These are phyloP conservation scores for Suillus alpinus DNA, from an alignment of 768 basidiomycete species.

Conservation along the genomic window DNA sequence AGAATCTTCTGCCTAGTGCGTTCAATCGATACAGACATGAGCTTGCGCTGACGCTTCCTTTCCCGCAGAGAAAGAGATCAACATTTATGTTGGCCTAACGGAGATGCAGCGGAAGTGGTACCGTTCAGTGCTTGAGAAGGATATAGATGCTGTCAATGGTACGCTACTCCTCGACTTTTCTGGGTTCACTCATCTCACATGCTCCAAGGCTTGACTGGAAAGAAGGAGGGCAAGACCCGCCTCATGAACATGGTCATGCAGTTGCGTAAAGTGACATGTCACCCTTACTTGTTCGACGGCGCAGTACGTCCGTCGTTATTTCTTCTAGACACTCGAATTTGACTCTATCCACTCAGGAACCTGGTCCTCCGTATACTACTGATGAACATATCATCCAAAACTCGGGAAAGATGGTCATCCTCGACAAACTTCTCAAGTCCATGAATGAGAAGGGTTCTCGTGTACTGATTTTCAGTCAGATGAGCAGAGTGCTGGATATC, in stretches of 20 bases:
- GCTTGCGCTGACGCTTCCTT: constrained; percentile 2
- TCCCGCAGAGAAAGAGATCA: constrained; percentile 88
- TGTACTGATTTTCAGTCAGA: constrained; percentile 96
- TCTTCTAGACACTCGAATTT: background rate
- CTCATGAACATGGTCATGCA: constrained; percentile 99
- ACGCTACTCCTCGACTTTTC: constrained; percentile 14
- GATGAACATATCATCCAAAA: constrained; percentile 95
- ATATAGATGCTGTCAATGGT: constrained; percentile 98
- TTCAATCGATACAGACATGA: background rate
- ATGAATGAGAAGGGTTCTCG: constrained; percentile 95
- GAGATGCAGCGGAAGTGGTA: constrained; percentile 99
- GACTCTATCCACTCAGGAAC: constrained; percentile 54
- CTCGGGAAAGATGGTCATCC: constrained; percentile 95
- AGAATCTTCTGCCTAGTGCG: constrained; percentile 84
- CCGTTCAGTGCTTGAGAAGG: constrained; percentile 91
- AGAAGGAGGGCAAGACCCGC: constrained; percentile 98
- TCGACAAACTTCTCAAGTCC: constrained; percentile 84
- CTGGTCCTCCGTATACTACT: constrained; percentile 97
- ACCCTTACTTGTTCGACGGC: constrained; percentile 91
- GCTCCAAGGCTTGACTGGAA: constrained; percentile 77
- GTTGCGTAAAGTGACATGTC: constrained; percentile 85
- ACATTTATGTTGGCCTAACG: constrained; percentile 94
- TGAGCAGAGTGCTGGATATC: constrained; percentile 98
- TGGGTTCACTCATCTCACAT: background rate
- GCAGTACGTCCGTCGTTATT: constrained; percentile 50